Base-by-base conservation (phyloP, 768 basidiomycete species). In the Hygrocybe coccinea region DNA sequence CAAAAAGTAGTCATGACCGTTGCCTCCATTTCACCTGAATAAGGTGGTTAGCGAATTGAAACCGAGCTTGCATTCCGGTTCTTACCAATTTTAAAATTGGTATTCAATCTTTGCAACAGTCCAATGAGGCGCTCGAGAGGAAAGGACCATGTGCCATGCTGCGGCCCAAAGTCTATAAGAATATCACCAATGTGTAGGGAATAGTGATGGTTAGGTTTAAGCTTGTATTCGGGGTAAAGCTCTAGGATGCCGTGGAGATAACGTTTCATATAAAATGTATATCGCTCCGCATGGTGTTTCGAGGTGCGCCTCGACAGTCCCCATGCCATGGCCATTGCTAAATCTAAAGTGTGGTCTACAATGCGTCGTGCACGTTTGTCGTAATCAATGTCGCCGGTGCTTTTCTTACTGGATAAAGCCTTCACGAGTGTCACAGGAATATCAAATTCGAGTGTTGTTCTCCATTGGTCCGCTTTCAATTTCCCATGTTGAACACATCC, bases 111-210 rank as follows among this genome's bases (percentile, higher is more conserved):
- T 35, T 77, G 71, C 1, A 77, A 55, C 4, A 55, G 52, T 2
- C 76, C 71, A 38, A 76, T 75, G 9, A 75, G 52, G 0, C 64
- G 56, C 56, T 77, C 70, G 51, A 74, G 74, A 1, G 70, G 69
- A 55, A 74, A 76, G 15, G 57, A 62, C 71, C 70, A 76, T 75
- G 74, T 76, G 1, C 64, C 64, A 1, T 59, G 61, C 0, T 70
- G 56, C 1, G 73, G 72, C 0, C 76, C 70, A 53, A 74, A 76
- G 2, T 66, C 57, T 0, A 60, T 12, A 0, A 72, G 54, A 41
- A 69, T 67, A 22, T 74, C 61, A 5, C 63, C 50, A n/a, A 72
- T 44, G 41, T 66, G 71, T 24, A 69, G 50, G 3, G 67, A 58
- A 17, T 64, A 50, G 37, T 74, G 74, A 17, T 64, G 50, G 38